Conservation (phyloP, 2,329 filamentous ascomycete genomes). For the Cryphonectria nitschkei region DNA sequence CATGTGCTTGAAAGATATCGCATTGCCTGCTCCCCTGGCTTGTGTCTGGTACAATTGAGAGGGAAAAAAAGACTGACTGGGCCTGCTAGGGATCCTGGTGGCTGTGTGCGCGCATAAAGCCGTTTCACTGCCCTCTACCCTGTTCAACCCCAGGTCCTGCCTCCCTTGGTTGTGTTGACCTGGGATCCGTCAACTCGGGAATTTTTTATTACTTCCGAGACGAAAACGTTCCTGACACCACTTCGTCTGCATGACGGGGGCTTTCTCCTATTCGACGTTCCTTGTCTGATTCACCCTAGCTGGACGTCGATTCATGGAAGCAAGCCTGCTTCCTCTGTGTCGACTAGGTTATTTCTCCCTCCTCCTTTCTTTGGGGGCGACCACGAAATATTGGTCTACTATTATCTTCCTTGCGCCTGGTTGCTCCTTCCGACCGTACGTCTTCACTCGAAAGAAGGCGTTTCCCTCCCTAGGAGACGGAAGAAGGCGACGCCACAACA, state of each 20-base stretch:
- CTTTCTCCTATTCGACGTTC: not conserved
- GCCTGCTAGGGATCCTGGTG: constrained; percentile 15
- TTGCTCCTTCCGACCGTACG: constrained; percentile 3
- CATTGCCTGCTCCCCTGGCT: not conserved
- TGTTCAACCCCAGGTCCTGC: constrained; percentile 1
- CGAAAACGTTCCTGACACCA: not conserved
- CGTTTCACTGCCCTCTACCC: constrained; percentile 22
- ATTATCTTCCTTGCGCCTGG: not conserved
- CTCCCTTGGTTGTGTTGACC: not conserved
- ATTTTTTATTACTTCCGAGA: not conserved
- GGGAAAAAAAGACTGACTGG: constrained; percentile 14
- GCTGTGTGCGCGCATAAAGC: constrained; percentile 21
- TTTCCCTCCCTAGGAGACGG: constrained; percentile 6
- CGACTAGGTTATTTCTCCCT: not conserved
- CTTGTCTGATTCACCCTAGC: not conserved
- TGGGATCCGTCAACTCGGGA: not conserved
- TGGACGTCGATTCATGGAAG: constrained; percentile 20
- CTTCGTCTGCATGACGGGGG: not conserved
- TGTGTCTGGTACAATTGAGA: not conserved
- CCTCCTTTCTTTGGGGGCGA: not conserved
- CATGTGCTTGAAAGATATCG: not conserved
- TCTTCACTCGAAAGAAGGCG: constrained; percentile 1
- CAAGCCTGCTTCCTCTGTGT: not conserved
- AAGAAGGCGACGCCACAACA: not conserved
- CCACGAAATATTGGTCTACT: not conserved